phyloP scores from a whole-genome alignment of 2,329 filamentous ascomycete species.

The Claviceps spartinae region DNA sequence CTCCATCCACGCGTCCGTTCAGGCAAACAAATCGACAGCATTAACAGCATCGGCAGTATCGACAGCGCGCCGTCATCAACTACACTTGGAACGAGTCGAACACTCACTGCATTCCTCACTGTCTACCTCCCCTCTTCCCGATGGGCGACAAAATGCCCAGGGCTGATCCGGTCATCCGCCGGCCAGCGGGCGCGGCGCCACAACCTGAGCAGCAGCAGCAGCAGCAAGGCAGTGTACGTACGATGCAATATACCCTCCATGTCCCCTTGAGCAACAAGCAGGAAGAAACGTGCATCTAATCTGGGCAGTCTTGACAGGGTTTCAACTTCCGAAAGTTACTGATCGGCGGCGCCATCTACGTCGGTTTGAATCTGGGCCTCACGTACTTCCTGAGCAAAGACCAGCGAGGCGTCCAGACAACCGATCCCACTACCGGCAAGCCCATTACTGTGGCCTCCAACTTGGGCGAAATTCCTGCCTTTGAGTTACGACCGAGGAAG shows the following conservation, averaged over 20 bases:
- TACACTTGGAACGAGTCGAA: background rate
- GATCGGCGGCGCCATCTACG: conserved; percentile 41
- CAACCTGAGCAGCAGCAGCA: conserved; percentile 4
- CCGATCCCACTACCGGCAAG: conserved; percentile 36
- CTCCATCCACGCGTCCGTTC: background rate
- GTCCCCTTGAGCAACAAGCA: background rate
- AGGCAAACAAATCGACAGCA: too few relatives aligned
- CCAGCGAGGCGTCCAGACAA: conserved; percentile 31
- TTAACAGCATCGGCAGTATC: too few relatives aligned
- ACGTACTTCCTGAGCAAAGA: conserved; percentile 37
- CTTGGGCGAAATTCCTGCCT: conserved; percentile 47
- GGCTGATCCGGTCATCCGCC: conserved; percentile 1
- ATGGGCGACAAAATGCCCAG: conserved; percentile 1
- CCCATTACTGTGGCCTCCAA: conserved; percentile 39
- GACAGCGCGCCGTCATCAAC: background rate
- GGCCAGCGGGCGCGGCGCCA: conserved; percentile 12
- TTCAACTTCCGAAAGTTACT: conserved; percentile 32
- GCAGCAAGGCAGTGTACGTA: conserved; percentile 13
- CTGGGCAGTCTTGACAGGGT: conserved; percentile 11
- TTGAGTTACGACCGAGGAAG: conserved; percentile 46
- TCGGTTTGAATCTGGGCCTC: conserved; percentile 45
- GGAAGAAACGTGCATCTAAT: background rate
- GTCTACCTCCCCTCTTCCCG: background rate
- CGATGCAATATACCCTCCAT: background rate
- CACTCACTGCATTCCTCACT: background rate